Evolutionary conservation across 1,284 basidiomycete species (phyloP).

Genomic region (Mycena sp.): DNA sequence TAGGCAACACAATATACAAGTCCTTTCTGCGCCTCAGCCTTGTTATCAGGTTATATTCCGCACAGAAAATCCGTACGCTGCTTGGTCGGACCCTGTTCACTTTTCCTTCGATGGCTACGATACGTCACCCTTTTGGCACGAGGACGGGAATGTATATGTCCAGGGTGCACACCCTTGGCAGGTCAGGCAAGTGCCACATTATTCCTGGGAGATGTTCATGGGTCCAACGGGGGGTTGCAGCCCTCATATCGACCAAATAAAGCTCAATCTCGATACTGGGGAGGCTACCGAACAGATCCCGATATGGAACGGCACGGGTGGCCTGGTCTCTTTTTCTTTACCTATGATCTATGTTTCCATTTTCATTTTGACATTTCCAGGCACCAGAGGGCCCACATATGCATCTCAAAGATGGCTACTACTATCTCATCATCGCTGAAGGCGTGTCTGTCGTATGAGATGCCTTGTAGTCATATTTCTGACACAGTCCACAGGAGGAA

Average conservation of each 20-base stretch:
- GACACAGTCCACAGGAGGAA: constrained; percentile 29
- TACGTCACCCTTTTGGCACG: constrained; percentile 48
- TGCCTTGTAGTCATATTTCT: neutral
- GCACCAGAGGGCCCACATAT: constrained; percentile 46
- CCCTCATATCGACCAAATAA: constrained; percentile 42
- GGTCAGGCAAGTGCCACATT: constrained; percentile 28
- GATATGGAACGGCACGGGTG: constrained; percentile 50
- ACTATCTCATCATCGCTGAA: constrained; percentile 45
- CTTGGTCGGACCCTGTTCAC: constrained; percentile 47
- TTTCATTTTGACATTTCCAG: constrained; percentile 10
- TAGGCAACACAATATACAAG: constrained; percentile 8
- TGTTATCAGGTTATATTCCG: constrained; percentile 44
- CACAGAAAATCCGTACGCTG: constrained; percentile 40
- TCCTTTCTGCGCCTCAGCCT: neutral
- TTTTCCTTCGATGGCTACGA: constrained; percentile 49
- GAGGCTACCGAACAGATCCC: constrained; percentile 37
- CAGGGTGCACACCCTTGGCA: constrained; percentile 46
- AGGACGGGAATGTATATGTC: constrained; percentile 45
- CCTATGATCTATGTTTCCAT: neutral
- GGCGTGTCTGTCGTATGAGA: constrained; percentile 23
- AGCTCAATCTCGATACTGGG: constrained; percentile 45
- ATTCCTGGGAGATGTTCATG: neutral
- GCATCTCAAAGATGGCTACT: constrained; percentile 43
- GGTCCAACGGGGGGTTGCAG: neutral
- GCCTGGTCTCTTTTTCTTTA: constrained; percentile 24